These are phyloP conservation scores for Silybum marianum DNA, from an alignment of 129 eudicot species.

Conservation along the genomic window DNA sequence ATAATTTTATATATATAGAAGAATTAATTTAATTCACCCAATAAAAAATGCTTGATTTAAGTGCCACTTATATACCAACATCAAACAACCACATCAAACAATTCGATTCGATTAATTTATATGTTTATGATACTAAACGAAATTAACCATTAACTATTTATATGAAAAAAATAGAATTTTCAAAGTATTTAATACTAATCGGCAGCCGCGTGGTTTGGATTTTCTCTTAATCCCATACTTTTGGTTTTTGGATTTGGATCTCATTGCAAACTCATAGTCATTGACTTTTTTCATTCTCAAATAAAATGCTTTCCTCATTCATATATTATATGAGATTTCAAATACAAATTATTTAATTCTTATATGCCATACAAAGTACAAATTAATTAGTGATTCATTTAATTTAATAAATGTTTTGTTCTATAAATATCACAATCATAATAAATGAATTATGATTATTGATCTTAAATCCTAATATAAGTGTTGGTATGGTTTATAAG, in stretches of 20 bases:
- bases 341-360: no score
- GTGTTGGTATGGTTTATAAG: no score
- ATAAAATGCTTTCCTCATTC: background rate
- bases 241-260: slow-evolving; percentile 29
- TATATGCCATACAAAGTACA: no score
- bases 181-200: slow-evolving; percentile 7
- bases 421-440: no score
- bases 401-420: no score
- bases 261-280: slow-evolving; percentile 11
- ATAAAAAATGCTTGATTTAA: background rate
- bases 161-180: background rate
- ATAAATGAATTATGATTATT: no score
- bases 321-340: no score
- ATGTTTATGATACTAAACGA: background rate
- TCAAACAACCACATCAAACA: slow-evolving; percentile 28
- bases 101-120: slow-evolving; percentile 2
- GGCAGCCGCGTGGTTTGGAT: slow-evolving; percentile 49
- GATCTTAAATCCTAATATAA: no score
- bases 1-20: background rate
- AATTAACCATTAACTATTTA: background rate
- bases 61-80: slow-evolving; percentile 13
- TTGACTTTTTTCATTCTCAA: slow-evolving; percentile 18
- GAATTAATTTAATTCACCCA: background rate
- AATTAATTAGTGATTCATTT: no score
- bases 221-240: slow-evolving; percentile 31